Conservation (phyloP, 805 yeast species). For the Cyberlindnera subsufficiens region DNA sequence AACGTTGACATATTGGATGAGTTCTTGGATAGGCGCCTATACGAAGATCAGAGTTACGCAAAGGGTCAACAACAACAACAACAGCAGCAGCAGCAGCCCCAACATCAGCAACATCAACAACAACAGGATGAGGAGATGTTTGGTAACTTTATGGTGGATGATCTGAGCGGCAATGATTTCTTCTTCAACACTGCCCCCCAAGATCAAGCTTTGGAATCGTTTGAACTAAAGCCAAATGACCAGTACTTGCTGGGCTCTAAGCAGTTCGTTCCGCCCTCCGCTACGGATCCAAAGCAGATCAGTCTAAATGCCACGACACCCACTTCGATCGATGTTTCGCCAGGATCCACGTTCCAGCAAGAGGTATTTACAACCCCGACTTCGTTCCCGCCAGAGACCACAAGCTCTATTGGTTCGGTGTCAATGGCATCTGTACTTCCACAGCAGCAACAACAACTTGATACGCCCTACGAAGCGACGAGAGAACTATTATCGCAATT, state of each 20-base stretch:
- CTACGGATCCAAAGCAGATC: not conserved
- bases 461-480: slow-evolving; percentile 18
- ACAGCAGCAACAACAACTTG: not conserved
- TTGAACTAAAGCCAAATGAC: not conserved
- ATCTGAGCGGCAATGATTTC: slow-evolving; percentile 20
- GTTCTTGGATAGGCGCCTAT: slow-evolving; percentile 22
- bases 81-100: slow-evolving; percentile 5
- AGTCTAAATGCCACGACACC: slow-evolving; percentile 12
- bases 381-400: slow-evolving; percentile 3
- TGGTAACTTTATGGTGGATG: slow-evolving; percentile 20
- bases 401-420: not conserved
- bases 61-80: slow-evolving; percentile 5
- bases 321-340: slow-evolving; percentile 7
- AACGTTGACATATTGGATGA: slow-evolving; percentile 46
- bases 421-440: not conserved
- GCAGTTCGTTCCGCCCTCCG: not conserved
- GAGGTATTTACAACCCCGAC: slow-evolving; percentile 16
- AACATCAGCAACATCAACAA: slow-evolving; percentile 4
- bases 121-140: slow-evolving; percentile 21
- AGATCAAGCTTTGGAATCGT: not conserved
- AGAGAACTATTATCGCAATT: slow-evolving; percentile 19
- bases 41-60: slow-evolving; percentile 15
- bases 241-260: not conserved
- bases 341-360: slow-evolving; percentile 2
- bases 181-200: not conserved